Base-by-base conservation (phyloP, 2,329 filamentous ascomycete genomes). In the Verticillium nubilum region DNA sequence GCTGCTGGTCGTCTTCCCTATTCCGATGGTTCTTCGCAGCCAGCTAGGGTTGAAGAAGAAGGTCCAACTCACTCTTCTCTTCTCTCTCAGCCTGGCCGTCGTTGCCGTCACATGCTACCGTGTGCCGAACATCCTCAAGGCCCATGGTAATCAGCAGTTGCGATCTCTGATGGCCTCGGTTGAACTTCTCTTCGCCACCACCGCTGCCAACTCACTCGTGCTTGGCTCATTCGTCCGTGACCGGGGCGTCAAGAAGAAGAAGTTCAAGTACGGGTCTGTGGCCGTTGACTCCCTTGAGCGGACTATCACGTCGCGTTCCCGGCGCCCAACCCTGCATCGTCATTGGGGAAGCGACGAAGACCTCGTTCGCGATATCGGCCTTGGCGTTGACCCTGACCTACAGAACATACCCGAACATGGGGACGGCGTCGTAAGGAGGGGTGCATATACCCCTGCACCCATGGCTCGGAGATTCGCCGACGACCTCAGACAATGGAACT, bases 151-250 rank as follows among this genome's bases (percentile, higher is more conserved):
- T 28, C 95, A 98, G 72, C 92, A 95, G 68, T 92, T 90, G 66
- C 90, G 95, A 52, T 96, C 94, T 0, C 84, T 98, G 1, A 81
- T 96, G 64, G 95, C 95, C 4, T 97, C 93, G 0, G 81, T 96
- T 19, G 95, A 99, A 70, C 89, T 98, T 7, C 81, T 98, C 1
- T 93, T 94, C 56, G 93, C 95, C 5, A 91, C 93, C 0, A 86
- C 87, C 0, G 89, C 96, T 0, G 91, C 94, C 13, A 99, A 98
- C 70, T 88, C 89, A 3, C 81, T 99, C 23, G 90, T 97, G 1
- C 84, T 99, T 2, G 94, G 94, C 13, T 96, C 93, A 0, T 98
- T 98, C 69, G 86, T 98, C 28, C 86, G 94, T 15, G 94, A 98
- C 71, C 85, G 91, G 58, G 95, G 95, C 27, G 78, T 92, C 47